Evolutionary conservation across 2,329 filamentous ascomycete genomes (phyloP), one percentile per base, ranked within the genome.

Genomic region (Botryotinia narcissicola): DNA sequence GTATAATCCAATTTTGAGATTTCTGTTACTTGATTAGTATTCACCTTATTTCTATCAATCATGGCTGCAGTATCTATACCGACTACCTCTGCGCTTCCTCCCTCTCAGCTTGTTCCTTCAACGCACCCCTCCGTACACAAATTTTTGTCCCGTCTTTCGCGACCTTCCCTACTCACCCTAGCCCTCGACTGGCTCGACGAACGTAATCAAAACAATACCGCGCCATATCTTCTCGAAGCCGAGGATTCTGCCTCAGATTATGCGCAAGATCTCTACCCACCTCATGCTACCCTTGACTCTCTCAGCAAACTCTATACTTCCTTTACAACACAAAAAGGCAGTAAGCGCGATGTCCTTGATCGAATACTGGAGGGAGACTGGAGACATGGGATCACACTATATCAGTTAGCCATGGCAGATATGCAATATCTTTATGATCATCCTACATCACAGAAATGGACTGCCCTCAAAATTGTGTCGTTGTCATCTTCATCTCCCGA

Each of bases 121-220:
- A 85, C 87, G 74, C 92, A 91, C 79, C 84, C 88, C 63, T 85
- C 89, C 44, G 87, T 94, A 67, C 81, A 87, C 76, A 93, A 92
- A 81, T 86, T 88, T 59, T 86, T 97, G 67, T 87, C 85, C 74
- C 91, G 90, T 72, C 86, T 97, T 29, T 92, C 93, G 2, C 90
- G 93, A 69, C 84, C 90, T 64, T 90, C 92, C 0, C 87, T 97
- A 35, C 83, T 96, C 40, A 88, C 90, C 0, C 86, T 97, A 14
- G 92, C 88, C 0, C 86, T 94, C 35, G 87, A 92, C 83, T 97
- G 94, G 94, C 89, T 97, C 4, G 88, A 91, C 73, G 88, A 91
- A 67, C 84, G 86, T 75, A 91, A 92, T 75, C 84, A 89, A 59
- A 82, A 86, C 7, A 84, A 87, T 29, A 91, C 88, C 61, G 84